phyloP scores from a whole-genome alignment of 202 grass and related monocot genomes.

The Schoenoplectus tabernaemontani region DNA sequence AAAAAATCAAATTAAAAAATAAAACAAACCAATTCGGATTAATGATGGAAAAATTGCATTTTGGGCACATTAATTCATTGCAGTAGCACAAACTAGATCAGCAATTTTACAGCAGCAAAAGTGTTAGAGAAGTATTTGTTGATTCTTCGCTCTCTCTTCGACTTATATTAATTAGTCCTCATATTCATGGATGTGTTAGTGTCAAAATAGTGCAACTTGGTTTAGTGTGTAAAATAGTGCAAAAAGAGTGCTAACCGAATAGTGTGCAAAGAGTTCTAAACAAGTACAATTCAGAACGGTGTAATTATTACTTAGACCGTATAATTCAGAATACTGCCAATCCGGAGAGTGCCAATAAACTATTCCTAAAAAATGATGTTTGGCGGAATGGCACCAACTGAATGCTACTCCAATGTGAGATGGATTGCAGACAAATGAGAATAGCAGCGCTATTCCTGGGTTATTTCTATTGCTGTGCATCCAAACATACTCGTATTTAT shows the following conservation, averaged over 20 bases:
- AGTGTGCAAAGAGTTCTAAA: neutral
- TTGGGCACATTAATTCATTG: neutral
- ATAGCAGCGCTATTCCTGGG: neutral
- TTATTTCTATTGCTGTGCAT: neutral
- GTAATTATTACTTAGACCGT: neutral
- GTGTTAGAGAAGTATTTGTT: neutral
- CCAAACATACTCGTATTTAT: slow-evolving; percentile 7
- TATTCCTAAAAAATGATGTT: neutral
- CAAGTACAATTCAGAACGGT: neutral
- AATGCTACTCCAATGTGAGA: neutral
- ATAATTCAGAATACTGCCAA: neutral
- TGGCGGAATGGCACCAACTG: neutral
- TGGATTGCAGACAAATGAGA: neutral
- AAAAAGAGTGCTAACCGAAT: neutral
- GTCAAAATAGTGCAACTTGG: neutral
- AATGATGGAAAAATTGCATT: neutral
- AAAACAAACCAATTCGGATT: neutral
- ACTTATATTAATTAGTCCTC: neutral
- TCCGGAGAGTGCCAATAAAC: neutral
- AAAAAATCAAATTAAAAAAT: slow-evolving; percentile 21
- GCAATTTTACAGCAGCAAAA: neutral
- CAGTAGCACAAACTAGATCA: neutral
- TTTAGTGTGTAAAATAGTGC: neutral
- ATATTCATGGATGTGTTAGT: neutral
- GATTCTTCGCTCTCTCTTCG: neutral